Evolutionary conservation across 768 basidiomycete genomes (phyloP), one percentile per base, ranked within the genome.

Genomic region (Kockovaella imperatae): DNA sequence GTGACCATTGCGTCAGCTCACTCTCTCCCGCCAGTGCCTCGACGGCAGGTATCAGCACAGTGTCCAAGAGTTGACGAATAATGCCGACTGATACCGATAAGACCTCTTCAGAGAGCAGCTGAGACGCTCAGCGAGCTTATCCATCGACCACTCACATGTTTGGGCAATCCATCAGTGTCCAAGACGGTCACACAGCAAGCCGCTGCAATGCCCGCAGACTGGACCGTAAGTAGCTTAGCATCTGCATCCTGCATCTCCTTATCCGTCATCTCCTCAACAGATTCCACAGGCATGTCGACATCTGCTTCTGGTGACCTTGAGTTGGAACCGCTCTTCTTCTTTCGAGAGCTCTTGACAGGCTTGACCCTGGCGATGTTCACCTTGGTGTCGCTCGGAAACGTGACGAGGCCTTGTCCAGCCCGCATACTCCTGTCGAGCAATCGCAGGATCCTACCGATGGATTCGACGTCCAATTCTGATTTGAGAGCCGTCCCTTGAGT

Each of bases 41-140:
- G 4, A 91, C 80, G 54, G 90, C 86, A 0, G 87, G 89, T 62
- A 87, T 91, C 11, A 96, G 75, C 38, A 87, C 76, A 62, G 80
- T 80, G 1, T 80, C 80, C 25, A 95, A 78, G 49, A 83, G 83
- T 53, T 83, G 84, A 67, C 91, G 90, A 53, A 89, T 77, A 0
- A 83, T 75, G 35, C 73, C 75, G 15, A 96, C 75, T 71, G 89
- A 87, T 0, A 78, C 74, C 0, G 82, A 82, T 53, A 99, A 87
- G 10, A 90, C 76, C 65, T 99, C 95, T 68, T 96, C 89, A 0
- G 93, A 95, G 69, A 93, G 93, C 7, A 96, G 74, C 85, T 91
- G 61, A 17, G n/a, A 4, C 2, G 26, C 31, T 39, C 31, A 38
- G 45, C n/a, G 44, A 46, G 29, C 31, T 13, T 14, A 35, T 26